phyloP scores from a whole-genome alignment of 2,329 filamentous ascomycete genomes.

The Chrysoporthe deuterocubensis region DNA sequence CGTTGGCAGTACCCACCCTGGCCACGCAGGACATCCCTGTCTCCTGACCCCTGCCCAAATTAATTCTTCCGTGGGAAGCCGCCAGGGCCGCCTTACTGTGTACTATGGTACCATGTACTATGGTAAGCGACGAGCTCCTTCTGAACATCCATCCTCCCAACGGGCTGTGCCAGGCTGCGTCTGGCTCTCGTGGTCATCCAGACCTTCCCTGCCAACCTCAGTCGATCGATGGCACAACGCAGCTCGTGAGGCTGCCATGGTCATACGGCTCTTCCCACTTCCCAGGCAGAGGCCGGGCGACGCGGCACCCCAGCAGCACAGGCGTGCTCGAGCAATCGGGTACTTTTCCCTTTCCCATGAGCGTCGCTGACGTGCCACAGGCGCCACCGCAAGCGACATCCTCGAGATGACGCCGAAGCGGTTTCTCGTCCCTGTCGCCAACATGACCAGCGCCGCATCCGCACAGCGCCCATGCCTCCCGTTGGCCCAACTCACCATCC shows the following conservation, averaged over 20 bases:
- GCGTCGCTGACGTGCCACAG: neutral
- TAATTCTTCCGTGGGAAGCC: conserved; percentile 26
- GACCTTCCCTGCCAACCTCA: neutral
- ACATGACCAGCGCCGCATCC: neutral
- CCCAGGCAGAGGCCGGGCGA: no score
- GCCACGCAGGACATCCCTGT: conserved; percentile 14
- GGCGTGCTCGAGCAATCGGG: neutral
- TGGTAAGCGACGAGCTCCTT: neutral
- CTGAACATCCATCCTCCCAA: neutral
- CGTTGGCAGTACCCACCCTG: neutral
- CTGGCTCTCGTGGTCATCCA: neutral
- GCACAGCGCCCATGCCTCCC: neutral
- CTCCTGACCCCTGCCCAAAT: conserved; percentile 15
- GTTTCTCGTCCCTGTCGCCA: conserved; percentile 14
- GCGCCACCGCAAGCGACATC: neutral
- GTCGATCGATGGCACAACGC: neutral
- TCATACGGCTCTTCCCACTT: neutral
- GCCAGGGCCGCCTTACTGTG: neutral
- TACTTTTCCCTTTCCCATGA: neutral
- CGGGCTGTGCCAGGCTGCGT: neutral
- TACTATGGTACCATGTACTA: neutral
- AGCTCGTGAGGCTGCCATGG: neutral
- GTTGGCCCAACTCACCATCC: neutral
- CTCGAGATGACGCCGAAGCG: conserved; percentile 9
- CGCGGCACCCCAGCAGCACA: neutral